Evolutionary conservation across 2,329 filamentous ascomycete genomes (phyloP), one percentile per base, ranked within the genome.

Genomic region (Rutstroemia sp.): DNA sequence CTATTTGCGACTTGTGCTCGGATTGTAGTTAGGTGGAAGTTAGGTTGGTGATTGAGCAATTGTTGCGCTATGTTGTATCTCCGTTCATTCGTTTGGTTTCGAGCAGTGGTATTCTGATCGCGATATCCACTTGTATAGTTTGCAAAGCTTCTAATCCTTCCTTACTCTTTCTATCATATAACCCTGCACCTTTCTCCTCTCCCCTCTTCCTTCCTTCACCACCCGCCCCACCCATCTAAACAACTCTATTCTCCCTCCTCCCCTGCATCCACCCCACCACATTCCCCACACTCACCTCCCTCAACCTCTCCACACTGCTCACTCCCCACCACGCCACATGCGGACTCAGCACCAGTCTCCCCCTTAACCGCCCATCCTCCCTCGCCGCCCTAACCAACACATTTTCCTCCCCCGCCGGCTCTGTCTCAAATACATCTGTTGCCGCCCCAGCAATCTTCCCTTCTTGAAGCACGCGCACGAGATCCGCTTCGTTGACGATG

Each of bases 251-350:
- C 25, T 19, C 56, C 27, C 14, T 58, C 38, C 58, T 57, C 45
- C 70, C 77, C 54, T 59, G 65, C 27, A 67, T 52, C 68, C 74
- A 78, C 1, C 61, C 72, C 62, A 79, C 77, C 9, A 80, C 69
- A 34, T 77, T 79, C 38, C 70, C 66, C 61, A 73, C 76, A 39
- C 77, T 60, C 16, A 74, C 71, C 34, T 67, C 66, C 12, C 71
- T 70, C 44, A 79, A 72, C 41, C 75, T 79, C 46, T 72, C 67
- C 57, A 76, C 69, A 4, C 77, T 80, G 60, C 69, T 72, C 48
- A 73, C 70, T 1, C 77, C 73, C 60, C 74, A 75, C 79, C 79
- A 82, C 1, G 79, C 79, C 41, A 80, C 59, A 68, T 82, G 79
- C 18, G 78, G 78, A 49, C 72, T 77, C 42, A 79, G 61, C 0